Evolutionary conservation across 2,329 filamentous ascomycete species (phyloP).

Genomic region (Nemania sp.): DNA sequence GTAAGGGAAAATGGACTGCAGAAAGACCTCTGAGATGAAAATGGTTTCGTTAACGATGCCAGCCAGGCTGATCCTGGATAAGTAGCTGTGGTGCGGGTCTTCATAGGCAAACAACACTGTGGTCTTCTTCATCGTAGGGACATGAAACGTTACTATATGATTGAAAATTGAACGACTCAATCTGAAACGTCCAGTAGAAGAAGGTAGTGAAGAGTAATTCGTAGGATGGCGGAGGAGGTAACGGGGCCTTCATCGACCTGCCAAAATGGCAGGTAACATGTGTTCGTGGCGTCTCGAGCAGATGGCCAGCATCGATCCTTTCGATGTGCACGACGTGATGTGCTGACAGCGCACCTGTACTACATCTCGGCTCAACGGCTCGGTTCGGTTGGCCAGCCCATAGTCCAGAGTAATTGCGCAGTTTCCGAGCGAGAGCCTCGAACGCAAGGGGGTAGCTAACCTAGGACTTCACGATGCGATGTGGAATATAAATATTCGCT

Average conservation of each 20-base stretch:
- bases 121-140: background rate
- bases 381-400: background rate
- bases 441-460: background rate
- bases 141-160: constrained; percentile 17
- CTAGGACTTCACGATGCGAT: constrained; percentile 1
- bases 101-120: background rate
- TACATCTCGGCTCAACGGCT: background rate
- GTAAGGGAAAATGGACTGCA: no score
- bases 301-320: constrained; percentile 14
- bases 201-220: background rate
- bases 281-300: background rate
- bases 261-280: constrained; percentile 20
- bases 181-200: constrained; percentile 9
- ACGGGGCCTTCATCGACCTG: background rate
- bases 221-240: constrained; percentile 4
- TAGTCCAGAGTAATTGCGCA: background rate
- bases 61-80: background rate
- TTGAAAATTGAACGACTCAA: background rate
- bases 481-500: constrained; percentile 17
- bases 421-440: background rate
- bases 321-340: background rate
- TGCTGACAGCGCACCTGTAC: background rate
- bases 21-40: background rate
- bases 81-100: background rate
- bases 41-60: background rate